Percentiles rank a stretch among this genome's conserved stretches.
These are phyloP conservation scores for Penicillium vulpinum DNA, from an alignment of 2,329 filamentous ascomycete species.

Conservation along the genomic window DNA sequence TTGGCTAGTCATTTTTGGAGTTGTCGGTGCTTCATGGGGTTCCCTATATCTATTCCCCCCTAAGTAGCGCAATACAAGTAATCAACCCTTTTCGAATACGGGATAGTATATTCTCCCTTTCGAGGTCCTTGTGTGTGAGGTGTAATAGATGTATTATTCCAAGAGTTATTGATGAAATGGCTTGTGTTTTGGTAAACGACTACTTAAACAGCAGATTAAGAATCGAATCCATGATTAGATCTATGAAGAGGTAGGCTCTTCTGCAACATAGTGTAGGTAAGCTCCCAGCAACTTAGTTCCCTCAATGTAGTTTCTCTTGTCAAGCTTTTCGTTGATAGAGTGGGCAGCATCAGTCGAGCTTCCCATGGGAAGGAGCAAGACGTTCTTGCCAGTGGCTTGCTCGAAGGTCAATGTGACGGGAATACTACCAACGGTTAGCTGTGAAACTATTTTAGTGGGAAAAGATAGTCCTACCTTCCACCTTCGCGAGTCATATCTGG, in stretches of 20 bases:
- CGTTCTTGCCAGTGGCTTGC: conserved; percentile 96
- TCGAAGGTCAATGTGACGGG: conserved; percentile 97
- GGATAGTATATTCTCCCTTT: not conserved
- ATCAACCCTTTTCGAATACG: not conserved
- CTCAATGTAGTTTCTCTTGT: conserved; percentile 97
- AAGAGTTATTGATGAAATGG: not conserved
- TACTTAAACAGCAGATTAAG: not conserved
- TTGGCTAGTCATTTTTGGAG: not conserved
- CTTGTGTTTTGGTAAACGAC: not conserved
- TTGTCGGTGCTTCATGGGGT: not conserved
- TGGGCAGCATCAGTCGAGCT: conserved; percentile 95
- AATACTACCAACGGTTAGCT: conserved; percentile 63
- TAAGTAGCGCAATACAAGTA: not conserved
- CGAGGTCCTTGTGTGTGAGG: not conserved
- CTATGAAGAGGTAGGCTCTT: conserved; percentile 63
- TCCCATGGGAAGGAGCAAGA: conserved; percentile 92
- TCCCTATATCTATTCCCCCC: not conserved
- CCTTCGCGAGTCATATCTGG: conserved; percentile 96
- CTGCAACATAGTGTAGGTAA: conserved; percentile 93
- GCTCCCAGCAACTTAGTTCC: conserved; percentile 93
- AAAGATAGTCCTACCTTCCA: conserved; percentile 63
- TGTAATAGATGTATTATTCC: not conserved
- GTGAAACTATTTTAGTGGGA: not conserved
- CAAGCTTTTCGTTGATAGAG: conserved; percentile 97
- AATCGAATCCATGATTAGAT: not conserved